phyloP scores from a whole-genome alignment of 116 monocot species.

The Iris pallida region DNA sequence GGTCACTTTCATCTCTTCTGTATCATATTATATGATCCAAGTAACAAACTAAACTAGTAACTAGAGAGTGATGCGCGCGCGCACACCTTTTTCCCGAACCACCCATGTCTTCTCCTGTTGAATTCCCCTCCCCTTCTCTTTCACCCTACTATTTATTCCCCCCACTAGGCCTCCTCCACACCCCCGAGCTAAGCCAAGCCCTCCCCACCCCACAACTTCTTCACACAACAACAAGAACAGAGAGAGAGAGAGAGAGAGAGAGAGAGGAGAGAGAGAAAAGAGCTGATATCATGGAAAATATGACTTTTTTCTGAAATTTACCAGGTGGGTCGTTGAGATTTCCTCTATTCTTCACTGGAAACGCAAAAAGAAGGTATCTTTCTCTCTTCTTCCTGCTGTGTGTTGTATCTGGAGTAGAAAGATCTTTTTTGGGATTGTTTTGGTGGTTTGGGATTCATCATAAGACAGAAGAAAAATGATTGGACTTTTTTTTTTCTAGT shows the following conservation, averaged over 20 bases:
- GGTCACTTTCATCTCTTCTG: too few species aligned
- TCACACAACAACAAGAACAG: not conserved
- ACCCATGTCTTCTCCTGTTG: constrained; percentile 8
- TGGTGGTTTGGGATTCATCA: not conserved
- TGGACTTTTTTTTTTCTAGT: not conserved
- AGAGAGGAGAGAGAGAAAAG: not conserved
- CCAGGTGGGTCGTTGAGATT: not conserved
- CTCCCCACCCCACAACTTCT: not conserved
- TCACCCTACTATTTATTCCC: constrained; percentile 8
- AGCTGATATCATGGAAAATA: not conserved
- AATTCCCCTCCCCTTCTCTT: not conserved
- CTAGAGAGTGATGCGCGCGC: too few species aligned
- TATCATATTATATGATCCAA: too few species aligned
- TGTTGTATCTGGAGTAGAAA: too few species aligned
- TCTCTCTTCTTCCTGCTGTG: not conserved
- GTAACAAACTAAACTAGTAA: too few species aligned
- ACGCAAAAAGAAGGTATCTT: not conserved
- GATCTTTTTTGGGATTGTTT: not conserved
- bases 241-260: too few species aligned
- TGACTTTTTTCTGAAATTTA: too few species aligned
- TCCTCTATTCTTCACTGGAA: not conserved
- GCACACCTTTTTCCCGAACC: constrained; percentile 9
- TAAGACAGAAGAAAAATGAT: not conserved
- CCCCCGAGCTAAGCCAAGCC: not conserved
- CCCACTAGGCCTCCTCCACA: not conserved